A percentile compares a stretch with the other conserved stretches of the same genome.
phyloP scores from a whole-genome alignment of 2,329 filamentous ascomycete species.

The Colletotrichum trifolii region DNA sequence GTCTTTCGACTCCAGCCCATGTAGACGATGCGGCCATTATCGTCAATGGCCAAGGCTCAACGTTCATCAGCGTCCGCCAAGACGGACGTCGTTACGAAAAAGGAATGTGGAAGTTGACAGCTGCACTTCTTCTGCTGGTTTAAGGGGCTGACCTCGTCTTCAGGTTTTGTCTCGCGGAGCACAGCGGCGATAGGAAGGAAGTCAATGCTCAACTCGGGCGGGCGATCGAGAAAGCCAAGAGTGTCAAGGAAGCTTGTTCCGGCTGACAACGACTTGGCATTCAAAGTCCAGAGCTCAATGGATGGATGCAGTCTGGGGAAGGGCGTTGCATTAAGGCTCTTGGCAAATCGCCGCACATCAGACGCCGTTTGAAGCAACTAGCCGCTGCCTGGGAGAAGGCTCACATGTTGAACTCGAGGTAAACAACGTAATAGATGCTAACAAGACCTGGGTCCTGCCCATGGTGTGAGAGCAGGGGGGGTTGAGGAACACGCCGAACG shows the following conservation, averaged over 20 bases:
- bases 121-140: background rate
- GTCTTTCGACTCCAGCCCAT: background rate
- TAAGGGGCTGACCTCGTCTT: constrained; percentile 6
- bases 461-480: too few species aligned
- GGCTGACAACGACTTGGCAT: background rate
- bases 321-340: constrained; percentile 29
- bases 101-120: constrained; percentile 9
- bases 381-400: too few species aligned
- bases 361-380: too few species aligned
- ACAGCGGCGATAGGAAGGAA: constrained; percentile 23
- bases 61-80: background rate
- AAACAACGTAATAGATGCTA: background rate
- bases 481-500: constrained; percentile 7
- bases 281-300: background rate
- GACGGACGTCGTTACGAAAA: constrained; percentile 15
- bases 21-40: background rate
- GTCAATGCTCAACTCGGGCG: too few species aligned
- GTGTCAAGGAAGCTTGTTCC: background rate
- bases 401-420: background rate
- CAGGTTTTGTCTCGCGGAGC: constrained; percentile 6
- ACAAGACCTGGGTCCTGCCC: too few species aligned
- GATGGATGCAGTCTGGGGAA: constrained; percentile 16
- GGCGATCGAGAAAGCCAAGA: constrained; percentile 8
- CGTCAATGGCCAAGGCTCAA: background rate
- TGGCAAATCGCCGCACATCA: constrained; percentile 18